Evolutionary conservation across 495 filamentous ascomycete genomes (phyloP).

Genomic region (Podospora anserina): DNA sequence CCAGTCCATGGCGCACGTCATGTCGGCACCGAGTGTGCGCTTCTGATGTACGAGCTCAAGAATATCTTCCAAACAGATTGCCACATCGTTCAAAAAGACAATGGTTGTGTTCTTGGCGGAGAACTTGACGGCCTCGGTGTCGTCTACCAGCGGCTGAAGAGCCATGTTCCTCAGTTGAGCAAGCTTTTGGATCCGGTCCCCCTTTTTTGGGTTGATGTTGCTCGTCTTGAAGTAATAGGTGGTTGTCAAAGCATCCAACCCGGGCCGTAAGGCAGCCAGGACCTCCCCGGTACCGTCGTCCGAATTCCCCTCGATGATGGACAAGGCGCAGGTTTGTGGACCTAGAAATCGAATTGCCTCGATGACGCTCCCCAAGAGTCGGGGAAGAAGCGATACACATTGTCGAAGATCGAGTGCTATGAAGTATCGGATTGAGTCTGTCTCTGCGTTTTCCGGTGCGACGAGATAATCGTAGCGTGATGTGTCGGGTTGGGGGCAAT

Average conservation of each 20-base stretch:
- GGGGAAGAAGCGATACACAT: slow-evolving; percentile 42
- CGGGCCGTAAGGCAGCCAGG: slow-evolving; percentile 32
- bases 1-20: slow-evolving; percentile 57
- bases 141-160: slow-evolving; percentile 35
- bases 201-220: slow-evolving; percentile 36
- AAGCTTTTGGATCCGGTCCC: slow-evolving; percentile 40
- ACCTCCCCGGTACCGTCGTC: slow-evolving; percentile 51
- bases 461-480: slow-evolving; percentile 8
- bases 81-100: slow-evolving; percentile 52
- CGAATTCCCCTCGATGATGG: slow-evolving; percentile 50
- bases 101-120: slow-evolving; percentile 37
- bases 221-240: slow-evolving; percentile 39
- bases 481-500: slow-evolving; percentile 9
- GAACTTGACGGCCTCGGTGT: slow-evolving; percentile 10
- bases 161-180: slow-evolving; percentile 47
- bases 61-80: slow-evolving; percentile 50
- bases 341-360: slow-evolving; percentile 48
- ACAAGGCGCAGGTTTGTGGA: slow-evolving; percentile 46
- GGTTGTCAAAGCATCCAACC: slow-evolving; percentile 34
- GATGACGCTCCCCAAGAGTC: slow-evolving; percentile 45
- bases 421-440: slow-evolving; percentile 52
- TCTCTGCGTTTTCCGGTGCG: slow-evolving; percentile 55
- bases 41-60: slow-evolving; percentile 51
- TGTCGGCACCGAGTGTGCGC: slow-evolving; percentile 42
- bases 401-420: slow-evolving; percentile 51